Conservation (phyloP, 495 filamentous ascomycete genomes). For the Usnea hakonensis region DNA sequence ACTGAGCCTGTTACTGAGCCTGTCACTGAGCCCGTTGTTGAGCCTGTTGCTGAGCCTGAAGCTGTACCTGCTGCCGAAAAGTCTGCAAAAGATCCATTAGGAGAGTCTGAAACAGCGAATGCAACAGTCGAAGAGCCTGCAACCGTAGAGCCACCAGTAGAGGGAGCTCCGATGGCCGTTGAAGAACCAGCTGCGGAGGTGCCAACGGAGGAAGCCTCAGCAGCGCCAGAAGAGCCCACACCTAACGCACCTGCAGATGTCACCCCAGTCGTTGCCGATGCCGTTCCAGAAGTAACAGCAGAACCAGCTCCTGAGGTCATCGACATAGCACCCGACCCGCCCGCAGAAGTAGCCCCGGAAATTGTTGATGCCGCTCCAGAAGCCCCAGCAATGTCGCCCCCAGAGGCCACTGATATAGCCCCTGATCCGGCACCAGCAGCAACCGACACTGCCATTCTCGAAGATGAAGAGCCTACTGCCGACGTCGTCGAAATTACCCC, state of each 20-base stretch:
- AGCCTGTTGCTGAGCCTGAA: not conserved
- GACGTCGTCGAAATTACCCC: conserved; percentile 17
- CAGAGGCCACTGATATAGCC: not conserved
- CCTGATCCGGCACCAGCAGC: not conserved
- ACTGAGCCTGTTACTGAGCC: conserved; percentile 2
- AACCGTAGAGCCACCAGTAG: not conserved
- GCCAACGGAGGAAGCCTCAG: conserved; percentile 5
- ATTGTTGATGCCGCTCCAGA: conserved; percentile 1
- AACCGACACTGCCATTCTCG: conserved; percentile 1
- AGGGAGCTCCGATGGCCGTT: not conserved
- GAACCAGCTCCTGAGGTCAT: not conserved
- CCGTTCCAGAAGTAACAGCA: conserved; percentile 1
- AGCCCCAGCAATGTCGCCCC: conserved; percentile 3
- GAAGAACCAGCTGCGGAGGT: not conserved
- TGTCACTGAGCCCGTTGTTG: not conserved
- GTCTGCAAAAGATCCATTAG: not conserved
- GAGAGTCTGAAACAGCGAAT: not conserved
- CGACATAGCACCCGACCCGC: conserved; percentile 5
- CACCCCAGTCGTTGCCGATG: conserved; percentile 3
- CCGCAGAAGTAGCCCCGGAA: conserved; percentile 6
- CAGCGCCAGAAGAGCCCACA: not conserved
- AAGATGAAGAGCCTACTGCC: conserved; percentile 5
- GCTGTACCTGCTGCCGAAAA: conserved; percentile 3
- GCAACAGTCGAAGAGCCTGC: not conserved
- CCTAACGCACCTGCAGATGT: conserved; percentile 1